phyloP scores from a whole-genome alignment of 192 early-diverging fungal species.

The Mortierella antarctica region DNA sequence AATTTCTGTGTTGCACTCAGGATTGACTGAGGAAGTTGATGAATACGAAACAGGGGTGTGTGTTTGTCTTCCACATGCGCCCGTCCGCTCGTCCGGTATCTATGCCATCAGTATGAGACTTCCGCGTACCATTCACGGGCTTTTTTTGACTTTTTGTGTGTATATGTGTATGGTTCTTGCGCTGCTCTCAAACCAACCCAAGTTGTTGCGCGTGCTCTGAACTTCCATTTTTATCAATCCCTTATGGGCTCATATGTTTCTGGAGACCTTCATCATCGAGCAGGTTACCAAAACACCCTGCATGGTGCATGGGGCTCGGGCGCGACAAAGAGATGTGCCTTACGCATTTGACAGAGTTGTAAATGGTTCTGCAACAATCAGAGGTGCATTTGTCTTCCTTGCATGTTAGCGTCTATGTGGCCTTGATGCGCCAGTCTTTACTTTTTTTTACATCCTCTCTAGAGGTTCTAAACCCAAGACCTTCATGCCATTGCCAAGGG shows the following conservation, averaged over 20 bases:
- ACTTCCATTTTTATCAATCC: conserved; percentile 11
- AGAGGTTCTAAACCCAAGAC: conserved; percentile 82
- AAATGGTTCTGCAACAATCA: too few relatives aligned
- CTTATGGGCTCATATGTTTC: not conserved
- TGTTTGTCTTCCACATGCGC: too few relatives aligned
- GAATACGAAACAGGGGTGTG: too few relatives aligned
- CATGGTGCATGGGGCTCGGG: not conserved
- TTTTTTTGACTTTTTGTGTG: not conserved
- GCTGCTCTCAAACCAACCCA: not conserved
- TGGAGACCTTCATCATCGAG: too few relatives aligned
- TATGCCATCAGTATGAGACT: too few relatives aligned
- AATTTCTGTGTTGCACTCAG: too few relatives aligned
- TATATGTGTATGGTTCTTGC: not conserved
- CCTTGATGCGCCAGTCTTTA: not conserved
- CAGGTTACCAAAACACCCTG: not conserved
- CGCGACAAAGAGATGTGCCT: not conserved
- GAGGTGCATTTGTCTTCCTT: too few relatives aligned
- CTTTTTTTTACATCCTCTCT: conserved; percentile 80
- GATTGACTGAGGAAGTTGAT: too few relatives aligned
- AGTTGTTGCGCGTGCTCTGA: not conserved
- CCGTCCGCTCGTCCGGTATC: too few relatives aligned
- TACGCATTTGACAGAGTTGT: not conserved
- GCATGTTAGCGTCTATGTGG: not conserved
- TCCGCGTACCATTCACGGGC: too few relatives aligned
- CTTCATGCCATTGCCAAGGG: conserved; percentile 82